phyloP scores from a whole-genome alignment of 75 land plant species.

The Adiantum capillusveneris region DNA sequence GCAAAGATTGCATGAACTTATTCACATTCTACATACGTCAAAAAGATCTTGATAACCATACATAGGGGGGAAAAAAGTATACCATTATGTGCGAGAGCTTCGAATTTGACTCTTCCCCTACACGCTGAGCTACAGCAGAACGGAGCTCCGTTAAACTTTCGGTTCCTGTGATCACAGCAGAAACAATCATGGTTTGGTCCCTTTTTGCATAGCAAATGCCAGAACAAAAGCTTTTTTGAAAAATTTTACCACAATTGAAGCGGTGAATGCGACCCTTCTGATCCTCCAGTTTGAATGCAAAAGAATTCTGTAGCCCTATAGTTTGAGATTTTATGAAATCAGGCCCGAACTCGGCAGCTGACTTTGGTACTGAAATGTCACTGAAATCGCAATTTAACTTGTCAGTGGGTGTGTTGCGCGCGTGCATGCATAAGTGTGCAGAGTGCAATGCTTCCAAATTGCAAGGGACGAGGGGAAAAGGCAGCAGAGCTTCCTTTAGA shows the following conservation, averaged over 20 bases:
- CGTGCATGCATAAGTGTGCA: no score
- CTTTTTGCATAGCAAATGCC: no score
- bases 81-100: constrained; percentile 66
- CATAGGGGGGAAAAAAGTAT: no score
- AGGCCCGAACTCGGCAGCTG: not conserved
- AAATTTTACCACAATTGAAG: constrained; percentile 56
- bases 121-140: constrained; percentile 58
- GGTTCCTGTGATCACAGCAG: constrained; percentile 38
- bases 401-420: no score
- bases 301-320: constrained; percentile 13
- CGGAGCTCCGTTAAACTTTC: constrained; percentile 68
- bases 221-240: not conserved
- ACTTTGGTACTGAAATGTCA: constrained; percentile 36
- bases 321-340: constrained; percentile 5
- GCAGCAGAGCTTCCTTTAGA: no score
- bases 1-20: no score
- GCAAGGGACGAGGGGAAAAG: no score
- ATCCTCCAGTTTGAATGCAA: constrained; percentile 62
- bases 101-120: constrained; percentile 40
- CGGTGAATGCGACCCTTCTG: constrained; percentile 61
- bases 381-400: constrained; percentile 16
- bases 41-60: no score
- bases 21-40: no score
- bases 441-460: no score
- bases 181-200: not conserved